These are phyloP conservation scores for Thymus quinquecostatus DNA, from an alignment of 257 asterid species.

Conservation along the genomic window DNA sequence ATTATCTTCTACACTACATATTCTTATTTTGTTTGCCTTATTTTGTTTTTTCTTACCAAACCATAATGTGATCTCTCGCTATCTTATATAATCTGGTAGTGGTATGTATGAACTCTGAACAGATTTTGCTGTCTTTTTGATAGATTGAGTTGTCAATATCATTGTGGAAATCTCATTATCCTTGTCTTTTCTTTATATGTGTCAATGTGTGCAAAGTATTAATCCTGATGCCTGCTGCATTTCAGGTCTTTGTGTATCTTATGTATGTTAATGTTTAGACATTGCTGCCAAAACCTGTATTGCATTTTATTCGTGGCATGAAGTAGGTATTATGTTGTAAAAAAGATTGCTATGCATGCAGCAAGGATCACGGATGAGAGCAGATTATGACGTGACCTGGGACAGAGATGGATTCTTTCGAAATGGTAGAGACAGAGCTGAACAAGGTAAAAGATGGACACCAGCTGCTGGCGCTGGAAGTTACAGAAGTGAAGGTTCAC, in stretches of 20 bases:
- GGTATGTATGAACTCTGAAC: background rate
- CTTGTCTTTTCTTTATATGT: background rate
- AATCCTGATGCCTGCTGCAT: background rate
- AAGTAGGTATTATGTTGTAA: slow-evolving; percentile 11
- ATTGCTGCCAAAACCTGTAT: background rate
- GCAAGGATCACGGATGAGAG: slow-evolving; percentile 90
- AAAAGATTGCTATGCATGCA: slow-evolving; percentile 44
- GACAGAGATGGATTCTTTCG: slow-evolving; percentile 74
- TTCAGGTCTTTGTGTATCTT: background rate
- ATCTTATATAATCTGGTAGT: background rate
- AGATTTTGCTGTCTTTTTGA: background rate
- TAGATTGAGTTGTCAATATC: slow-evolving; percentile 1
- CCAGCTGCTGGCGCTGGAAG: slow-evolving; percentile 45
- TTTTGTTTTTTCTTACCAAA: background rate
- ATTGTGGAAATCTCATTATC: background rate
- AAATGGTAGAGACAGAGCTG: slow-evolving; percentile 52
- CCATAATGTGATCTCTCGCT: background rate
- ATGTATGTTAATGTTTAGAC: background rate
- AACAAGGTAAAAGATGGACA: slow-evolving; percentile 67
- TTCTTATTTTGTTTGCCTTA: slow-evolving; percentile 11
- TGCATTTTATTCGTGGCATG: slow-evolving; percentile 12
- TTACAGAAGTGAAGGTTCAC: slow-evolving; percentile 54
- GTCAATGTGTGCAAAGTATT: background rate
- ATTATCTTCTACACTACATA: background rate
- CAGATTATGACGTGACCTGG: slow-evolving; percentile 89